Conservation (phyloP, 2,329 filamentous ascomycete species). For the Teratosphaeria nubilosa region DNA sequence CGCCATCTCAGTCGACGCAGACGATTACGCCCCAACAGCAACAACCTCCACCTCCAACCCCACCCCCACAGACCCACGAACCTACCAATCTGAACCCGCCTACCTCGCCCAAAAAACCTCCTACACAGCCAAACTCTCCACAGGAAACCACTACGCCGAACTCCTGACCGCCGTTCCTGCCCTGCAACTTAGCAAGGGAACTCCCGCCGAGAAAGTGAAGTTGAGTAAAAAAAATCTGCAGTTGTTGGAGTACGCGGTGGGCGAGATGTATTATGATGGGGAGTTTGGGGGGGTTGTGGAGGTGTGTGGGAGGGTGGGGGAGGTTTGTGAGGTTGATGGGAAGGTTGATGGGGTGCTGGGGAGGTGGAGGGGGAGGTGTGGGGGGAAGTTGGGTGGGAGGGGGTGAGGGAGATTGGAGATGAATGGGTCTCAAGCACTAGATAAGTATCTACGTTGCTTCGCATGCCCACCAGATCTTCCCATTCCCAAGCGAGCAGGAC, state of each 20-base stretch:
- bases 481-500: too few species aligned
- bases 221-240: constrained; percentile 22
- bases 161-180: constrained; percentile 11
- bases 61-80: constrained; percentile 17
- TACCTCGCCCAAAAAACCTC: constrained; percentile 21
- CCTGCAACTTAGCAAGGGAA: constrained; percentile 1
- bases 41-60: constrained; percentile 13
- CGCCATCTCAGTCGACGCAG: constrained; percentile 22
- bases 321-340: constrained; percentile 13
- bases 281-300: constrained; percentile 40
- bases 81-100: constrained; percentile 23
- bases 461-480: too few species aligned
- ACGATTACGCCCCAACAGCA: constrained; percentile 23
- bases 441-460: too few species aligned
- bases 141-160: constrained; percentile 16
- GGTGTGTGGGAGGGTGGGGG: constrained; percentile 15
- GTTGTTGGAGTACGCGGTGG: constrained; percentile 42
- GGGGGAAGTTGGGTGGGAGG: background rate
- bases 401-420: too few species aligned
- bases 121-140: constrained; percentile 23
- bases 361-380: constrained; percentile 18
- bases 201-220: constrained; percentile 1
- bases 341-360: constrained; percentile 13
- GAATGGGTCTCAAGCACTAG: too few species aligned
- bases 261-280: constrained; percentile 49